phyloP scores from a whole-genome alignment of 2,329 filamentous ascomycete species.

The Claviceps arundinis region DNA sequence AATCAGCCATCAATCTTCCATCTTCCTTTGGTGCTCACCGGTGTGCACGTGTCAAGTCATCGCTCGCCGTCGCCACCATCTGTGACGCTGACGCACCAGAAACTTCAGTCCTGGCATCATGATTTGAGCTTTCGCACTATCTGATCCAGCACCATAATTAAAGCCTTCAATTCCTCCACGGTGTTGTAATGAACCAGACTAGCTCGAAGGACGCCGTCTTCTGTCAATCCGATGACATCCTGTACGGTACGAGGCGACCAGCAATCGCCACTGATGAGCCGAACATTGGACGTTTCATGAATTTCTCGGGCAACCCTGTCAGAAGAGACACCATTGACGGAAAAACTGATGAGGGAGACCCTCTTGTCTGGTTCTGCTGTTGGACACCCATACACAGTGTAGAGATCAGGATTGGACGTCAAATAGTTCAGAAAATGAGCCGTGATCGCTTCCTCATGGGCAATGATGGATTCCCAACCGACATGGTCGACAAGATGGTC shows the following conservation, averaged over 20 bases:
- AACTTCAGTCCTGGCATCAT: not conserved
- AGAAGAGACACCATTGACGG: constrained; percentile 41
- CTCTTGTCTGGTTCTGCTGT: constrained; percentile 21
- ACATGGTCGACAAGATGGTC: constrained; percentile 41
- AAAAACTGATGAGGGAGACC: constrained; percentile 56
- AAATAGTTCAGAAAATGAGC: constrained; percentile 46
- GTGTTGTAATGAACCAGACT: constrained; percentile 65
- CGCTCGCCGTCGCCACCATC: too few species aligned
- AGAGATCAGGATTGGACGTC: constrained; percentile 33
- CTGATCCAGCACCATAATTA: not conserved
- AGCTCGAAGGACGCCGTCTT: constrained; percentile 50
- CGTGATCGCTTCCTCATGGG: constrained; percentile 50
- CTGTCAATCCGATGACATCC: constrained; percentile 43
- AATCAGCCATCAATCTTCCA: too few species aligned
- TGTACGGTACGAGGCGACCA: constrained; percentile 51
- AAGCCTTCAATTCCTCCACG: not conserved
- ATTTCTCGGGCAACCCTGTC: constrained; percentile 47
- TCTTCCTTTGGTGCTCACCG: too few species aligned
- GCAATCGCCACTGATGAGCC: constrained; percentile 54
- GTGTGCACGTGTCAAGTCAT: too few species aligned
- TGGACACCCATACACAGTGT: constrained; percentile 12
- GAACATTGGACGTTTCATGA: constrained; percentile 44
- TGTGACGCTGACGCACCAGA: not conserved
- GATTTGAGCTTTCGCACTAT: not conserved
- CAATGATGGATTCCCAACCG: constrained; percentile 37